Evolutionary conservation across 2,329 filamentous ascomycete genomes (phyloP).

Genomic region (Colletotrichum liriopes): DNA sequence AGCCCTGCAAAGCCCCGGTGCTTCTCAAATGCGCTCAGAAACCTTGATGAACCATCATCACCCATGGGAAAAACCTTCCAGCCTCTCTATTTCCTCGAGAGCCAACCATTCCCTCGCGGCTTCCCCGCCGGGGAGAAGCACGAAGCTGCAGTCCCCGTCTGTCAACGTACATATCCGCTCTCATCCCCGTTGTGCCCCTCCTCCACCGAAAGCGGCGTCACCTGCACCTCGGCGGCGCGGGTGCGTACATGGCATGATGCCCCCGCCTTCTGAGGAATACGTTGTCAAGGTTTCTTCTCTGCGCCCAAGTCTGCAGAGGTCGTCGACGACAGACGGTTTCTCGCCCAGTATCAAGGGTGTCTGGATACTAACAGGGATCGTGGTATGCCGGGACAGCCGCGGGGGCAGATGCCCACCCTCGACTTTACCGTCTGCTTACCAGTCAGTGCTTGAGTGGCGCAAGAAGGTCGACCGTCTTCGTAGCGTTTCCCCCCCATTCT

Average conservation of each 20-base stretch:
- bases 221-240: constrained; percentile 9
- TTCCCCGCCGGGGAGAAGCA: not conserved
- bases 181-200: not conserved
- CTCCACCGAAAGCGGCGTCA: constrained; percentile 8
- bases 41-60: not conserved
- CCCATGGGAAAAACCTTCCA: not conserved
- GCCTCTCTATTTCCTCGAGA: not conserved
- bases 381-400: not conserved
- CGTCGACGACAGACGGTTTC: not conserved
- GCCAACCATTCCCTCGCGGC: not conserved
- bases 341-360: not conserved
- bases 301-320: not conserved
- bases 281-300: not conserved
- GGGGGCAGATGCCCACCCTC: not conserved
- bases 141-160: not conserved
- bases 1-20: not conserved
- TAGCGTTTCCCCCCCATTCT: too few species aligned
- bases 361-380: not conserved
- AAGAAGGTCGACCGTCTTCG: not conserved
- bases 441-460: not conserved
- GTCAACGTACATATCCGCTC: constrained; percentile 1
- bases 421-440: not conserved
- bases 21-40: not conserved
- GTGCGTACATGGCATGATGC: constrained; percentile 2
- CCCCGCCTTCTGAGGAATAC: not conserved